Conservation (phyloP, 2,329 filamentous ascomycete genomes). For the Alternaria infectoria region DNA sequence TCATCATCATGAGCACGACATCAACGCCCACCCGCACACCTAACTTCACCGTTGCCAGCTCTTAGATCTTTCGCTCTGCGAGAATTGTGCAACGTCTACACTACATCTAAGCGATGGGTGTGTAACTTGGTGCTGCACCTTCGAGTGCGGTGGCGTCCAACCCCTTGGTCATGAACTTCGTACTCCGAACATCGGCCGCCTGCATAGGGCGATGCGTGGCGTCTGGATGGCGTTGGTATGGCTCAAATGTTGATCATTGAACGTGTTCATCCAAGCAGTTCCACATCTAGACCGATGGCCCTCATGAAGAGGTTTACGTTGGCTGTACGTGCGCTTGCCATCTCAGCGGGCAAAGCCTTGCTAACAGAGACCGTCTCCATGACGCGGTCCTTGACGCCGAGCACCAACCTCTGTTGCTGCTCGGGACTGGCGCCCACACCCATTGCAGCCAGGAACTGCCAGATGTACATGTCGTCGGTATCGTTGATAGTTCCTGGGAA, state of each 20-base stretch:
- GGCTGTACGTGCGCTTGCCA: conserved; percentile 80
- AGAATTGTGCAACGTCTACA: neutral
- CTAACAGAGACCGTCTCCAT: conserved; percentile 91
- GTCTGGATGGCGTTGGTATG: conserved; percentile 4
- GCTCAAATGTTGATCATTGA: neutral
- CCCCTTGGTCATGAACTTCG: neutral
- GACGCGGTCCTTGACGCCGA: conserved; percentile 96
- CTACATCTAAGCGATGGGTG: neutral
- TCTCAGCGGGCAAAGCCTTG: conserved; percentile 86
- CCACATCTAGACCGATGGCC: conserved; percentile 97
- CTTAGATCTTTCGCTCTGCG: neutral
- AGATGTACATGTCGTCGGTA: conserved; percentile 93
- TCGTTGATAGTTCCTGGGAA: conserved; percentile 92
- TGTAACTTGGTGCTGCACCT: neutral
- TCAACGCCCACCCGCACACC: neutral
- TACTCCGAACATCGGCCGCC: neutral
- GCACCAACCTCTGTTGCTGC: conserved; percentile 91
- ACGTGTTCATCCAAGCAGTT: conserved; percentile 66
- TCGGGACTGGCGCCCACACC: conserved; percentile 92
- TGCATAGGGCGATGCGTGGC: neutral
- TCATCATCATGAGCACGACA: conserved; percentile 20
- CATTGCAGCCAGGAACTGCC: conserved; percentile 96
- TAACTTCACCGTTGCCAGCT: neutral
- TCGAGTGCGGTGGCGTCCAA: neutral
- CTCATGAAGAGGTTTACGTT: conserved; percentile 99